Base-by-base conservation (phyloP, 352 stramenopile genomes). In the Phytophthora pistaciae region DNA sequence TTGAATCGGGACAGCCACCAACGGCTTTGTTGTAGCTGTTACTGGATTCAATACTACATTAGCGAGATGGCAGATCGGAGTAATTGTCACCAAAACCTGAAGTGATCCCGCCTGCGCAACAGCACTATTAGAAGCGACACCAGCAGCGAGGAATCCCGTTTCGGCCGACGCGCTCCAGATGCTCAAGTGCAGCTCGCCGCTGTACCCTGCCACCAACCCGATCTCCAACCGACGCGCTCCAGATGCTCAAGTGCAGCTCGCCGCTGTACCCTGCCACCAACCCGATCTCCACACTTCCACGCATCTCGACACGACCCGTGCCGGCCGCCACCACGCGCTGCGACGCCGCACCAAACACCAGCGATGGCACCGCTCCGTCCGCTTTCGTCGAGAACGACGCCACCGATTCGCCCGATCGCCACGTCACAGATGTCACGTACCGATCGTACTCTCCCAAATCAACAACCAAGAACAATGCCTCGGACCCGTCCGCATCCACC, bases 401-500 rank as follows among this genome's bases (percentile, higher is more conserved):
- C 52, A 60, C 68, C 23, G 60, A 69, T 9, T 13, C 29, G 16
- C 62, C 23, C 3, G 63, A 56, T 62, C 53, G 29, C 54, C 68
- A 66, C 48, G 64, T 62, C 11, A 85, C 42, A 2, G 55, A 76
- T 44, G 70, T 61, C 38, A 68, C 63, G n/a, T 68, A 60, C 56
- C 23, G 6, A 20, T 42, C 36, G 38, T 65, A 66, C 31, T 67
- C 56, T 1, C 73, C 56, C 3, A 83, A 67, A 25, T 83, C 56
- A 46, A 81, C 55, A 8, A 68, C 60, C 21, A 87, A 63, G 44
- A 72, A 83, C 18, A 81, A 40, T 10, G 42, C 46, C 48, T 87
- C 76, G 0, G 79, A 87, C 13, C 74, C 70, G 21, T 87, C 79
- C 5, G 67, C 57, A 68, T 87, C 79, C 31, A 79, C 57, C 31